Evolutionary conservation across 129 eudicot species (phyloP).

Genomic region (Flaveria sonorensis): DNA sequence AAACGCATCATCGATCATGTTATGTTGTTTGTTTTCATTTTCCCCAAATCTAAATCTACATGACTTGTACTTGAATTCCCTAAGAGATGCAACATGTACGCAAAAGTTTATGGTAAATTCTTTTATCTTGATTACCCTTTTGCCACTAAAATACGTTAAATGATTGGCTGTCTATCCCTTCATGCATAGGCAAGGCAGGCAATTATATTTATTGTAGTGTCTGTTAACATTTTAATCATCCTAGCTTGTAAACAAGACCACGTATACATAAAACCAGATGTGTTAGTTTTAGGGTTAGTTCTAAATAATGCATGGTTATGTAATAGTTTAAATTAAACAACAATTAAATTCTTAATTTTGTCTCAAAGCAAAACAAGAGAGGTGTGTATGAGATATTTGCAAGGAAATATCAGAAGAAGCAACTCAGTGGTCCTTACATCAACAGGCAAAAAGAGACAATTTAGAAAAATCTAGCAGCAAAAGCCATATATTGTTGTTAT

Average conservation of each 20-base stretch:
- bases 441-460: conserved; percentile 26
- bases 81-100: too few species aligned
- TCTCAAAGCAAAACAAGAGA: not conserved
- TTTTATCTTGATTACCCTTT: not conserved
- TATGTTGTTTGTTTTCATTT: too few species aligned
- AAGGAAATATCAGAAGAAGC: conserved; percentile 28
- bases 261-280: too few species aligned
- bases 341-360: not conserved
- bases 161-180: too few species aligned
- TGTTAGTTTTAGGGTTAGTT: too few species aligned
- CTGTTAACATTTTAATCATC: not conserved
- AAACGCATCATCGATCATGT: too few species aligned
- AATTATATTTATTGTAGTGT: too few species aligned
- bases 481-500: conserved; percentile 28
- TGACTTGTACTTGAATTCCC: too few species aligned
- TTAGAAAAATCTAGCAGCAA: conserved; percentile 12
- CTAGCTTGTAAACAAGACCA: not conserved
- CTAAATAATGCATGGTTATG: too few species aligned
- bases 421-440: conserved; percentile 23
- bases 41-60: too few species aligned
- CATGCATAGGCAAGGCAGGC: too few species aligned
- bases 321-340: not conserved
- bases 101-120: too few species aligned
- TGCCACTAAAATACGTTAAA: not conserved
- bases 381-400: conserved; percentile 19